Conservation (phyloP, 768 basidiomycete species). For the Strobilomyces confusus region DNA sequence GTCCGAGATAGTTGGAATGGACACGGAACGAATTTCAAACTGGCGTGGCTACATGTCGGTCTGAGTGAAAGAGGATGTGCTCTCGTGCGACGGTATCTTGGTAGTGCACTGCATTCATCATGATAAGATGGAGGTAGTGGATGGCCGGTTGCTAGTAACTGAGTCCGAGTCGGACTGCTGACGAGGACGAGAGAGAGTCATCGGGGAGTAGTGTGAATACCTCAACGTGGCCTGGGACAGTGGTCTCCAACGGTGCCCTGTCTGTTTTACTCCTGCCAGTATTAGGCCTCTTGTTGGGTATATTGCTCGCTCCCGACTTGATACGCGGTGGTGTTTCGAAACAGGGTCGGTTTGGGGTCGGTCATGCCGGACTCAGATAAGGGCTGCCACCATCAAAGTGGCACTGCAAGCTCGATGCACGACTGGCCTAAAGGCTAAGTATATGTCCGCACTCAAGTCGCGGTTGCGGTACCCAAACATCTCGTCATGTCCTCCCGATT, state of each 20-base stretch:
- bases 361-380: too few species aligned
- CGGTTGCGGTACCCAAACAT: background rate
- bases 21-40: constrained; percentile 49
- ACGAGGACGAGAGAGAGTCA: background rate
- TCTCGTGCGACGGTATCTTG: constrained; percentile 13
- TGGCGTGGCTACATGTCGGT: constrained; percentile 37
- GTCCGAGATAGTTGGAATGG: constrained; percentile 49
- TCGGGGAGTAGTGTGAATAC: background rate
- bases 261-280: background rate
- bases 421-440: too few species aligned
- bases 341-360: too few species aligned
- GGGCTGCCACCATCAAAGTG: too few species aligned
- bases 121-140: background rate
- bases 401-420: too few species aligned
- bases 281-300: too few species aligned
- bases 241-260: background rate
- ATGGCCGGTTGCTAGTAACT: background rate
- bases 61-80: background rate
- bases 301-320: too few species aligned
- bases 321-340: too few species aligned
- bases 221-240: constrained; percentile 12
- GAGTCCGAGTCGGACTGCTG: background rate
- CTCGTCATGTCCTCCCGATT: constrained; percentile 5
- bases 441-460: background rate
- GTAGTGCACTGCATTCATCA: constrained; percentile 51